A percentile compares a stretch with the other conserved stretches of the same genome.
These are phyloP conservation scores for Pseudozyma hubeiensis DNA, from an alignment of 1,284 basidiomycete species.

Conservation along the genomic window DNA sequence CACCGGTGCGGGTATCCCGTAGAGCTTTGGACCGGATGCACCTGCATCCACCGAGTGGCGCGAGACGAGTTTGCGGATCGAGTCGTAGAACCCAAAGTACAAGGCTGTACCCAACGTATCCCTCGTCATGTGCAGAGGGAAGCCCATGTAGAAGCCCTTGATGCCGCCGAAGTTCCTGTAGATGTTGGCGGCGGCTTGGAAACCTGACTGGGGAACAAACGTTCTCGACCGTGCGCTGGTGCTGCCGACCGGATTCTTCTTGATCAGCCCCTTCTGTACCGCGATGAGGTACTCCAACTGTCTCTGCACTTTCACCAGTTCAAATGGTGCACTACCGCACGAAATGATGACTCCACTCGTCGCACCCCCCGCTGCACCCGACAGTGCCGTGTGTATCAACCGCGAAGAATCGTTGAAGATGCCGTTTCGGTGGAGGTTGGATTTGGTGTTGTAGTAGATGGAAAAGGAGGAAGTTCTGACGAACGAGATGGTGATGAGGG, in stretches of 20 bases:
- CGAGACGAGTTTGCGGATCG: constrained; percentile 54
- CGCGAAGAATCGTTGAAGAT: constrained; percentile 29
- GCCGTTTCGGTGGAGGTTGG: constrained; percentile 74
- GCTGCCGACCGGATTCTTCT: constrained; percentile 1
- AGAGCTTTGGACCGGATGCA: constrained; percentile 29
- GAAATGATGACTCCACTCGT: constrained; percentile 84
- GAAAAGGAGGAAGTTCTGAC: constrained; percentile 93
- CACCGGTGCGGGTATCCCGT: constrained; percentile 59
- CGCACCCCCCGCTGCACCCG: constrained; percentile 74
- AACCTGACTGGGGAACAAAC: constrained; percentile 61
- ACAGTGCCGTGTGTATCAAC: constrained; percentile 52
- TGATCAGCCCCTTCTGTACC: constrained; percentile 75
- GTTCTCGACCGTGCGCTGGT: constrained; percentile 9
- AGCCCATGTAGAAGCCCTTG: constrained; percentile 67
- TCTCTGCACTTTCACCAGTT: constrained; percentile 86
- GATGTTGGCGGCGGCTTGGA: constrained; percentile 63
- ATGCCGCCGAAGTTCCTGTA: constrained; percentile 61
- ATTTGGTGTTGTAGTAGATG: constrained; percentile 90
- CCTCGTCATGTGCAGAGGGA: constrained; percentile 59
- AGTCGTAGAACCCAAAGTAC: constrained; percentile 68
- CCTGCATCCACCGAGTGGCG: constrained; percentile 44
- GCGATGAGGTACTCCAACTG: constrained; percentile 95
- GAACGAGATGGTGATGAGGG: constrained; percentile 94
- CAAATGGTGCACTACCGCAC: constrained; percentile 76
- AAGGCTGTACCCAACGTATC: constrained; percentile 61